These are phyloP conservation scores for Excoecaria agallocha DNA, from an alignment of 345 rosid species.

Conservation along the genomic window DNA sequence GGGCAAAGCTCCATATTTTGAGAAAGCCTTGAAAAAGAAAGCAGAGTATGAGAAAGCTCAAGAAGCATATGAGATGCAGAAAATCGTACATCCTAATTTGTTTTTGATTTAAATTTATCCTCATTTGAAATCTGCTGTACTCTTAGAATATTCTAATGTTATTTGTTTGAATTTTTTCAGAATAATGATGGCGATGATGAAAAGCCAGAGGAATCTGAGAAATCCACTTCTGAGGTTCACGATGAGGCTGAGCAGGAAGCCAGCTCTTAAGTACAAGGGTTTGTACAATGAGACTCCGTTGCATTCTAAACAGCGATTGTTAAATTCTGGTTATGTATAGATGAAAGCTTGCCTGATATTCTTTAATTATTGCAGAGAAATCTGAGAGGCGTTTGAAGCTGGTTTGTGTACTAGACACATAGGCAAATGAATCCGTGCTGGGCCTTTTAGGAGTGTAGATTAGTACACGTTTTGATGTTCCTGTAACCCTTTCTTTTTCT, in stretches of 20 bases:
- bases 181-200: constrained; percentile 1
- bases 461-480: background rate
- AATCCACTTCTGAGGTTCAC: constrained; percentile 29
- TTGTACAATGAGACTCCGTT: background rate
- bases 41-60: constrained; percentile 36
- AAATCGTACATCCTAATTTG: constrained; percentile 13
- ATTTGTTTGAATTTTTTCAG: background rate
- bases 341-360: background rate
- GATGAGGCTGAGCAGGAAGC: constrained; percentile 31
- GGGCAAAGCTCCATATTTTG: constrained; percentile 38
- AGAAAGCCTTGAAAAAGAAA: constrained; percentile 34
- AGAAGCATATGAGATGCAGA: constrained; percentile 26
- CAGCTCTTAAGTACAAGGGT: constrained; percentile 32
- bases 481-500: no score
- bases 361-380: background rate
- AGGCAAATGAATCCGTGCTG: background rate
- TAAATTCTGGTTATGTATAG: background rate
- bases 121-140: background rate
- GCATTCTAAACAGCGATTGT: background rate
- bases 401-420: background rate
- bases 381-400: background rate
- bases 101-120: background rate
- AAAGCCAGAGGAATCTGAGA: constrained; percentile 18
- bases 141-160: background rate
- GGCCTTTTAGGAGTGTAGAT: no score